Evolutionary conservation across 2,329 filamentous ascomycete species (phyloP).

Genomic region (Neofusicoccum ribis): DNA sequence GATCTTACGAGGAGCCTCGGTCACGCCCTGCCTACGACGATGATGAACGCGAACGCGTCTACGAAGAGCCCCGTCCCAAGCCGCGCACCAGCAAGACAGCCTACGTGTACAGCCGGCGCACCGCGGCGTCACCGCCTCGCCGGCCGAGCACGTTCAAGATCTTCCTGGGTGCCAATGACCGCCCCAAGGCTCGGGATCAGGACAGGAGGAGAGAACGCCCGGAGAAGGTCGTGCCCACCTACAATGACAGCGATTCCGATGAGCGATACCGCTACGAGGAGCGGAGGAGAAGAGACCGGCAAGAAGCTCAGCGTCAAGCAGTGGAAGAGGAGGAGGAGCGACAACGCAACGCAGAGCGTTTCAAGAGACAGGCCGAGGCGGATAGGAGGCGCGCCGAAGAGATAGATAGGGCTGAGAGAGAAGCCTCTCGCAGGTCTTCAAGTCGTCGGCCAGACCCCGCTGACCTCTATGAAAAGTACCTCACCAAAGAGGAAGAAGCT

Average conservation of each 20-base stretch:
- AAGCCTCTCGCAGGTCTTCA: slow-evolving; percentile 23
- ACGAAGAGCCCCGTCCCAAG: slow-evolving; percentile 1
- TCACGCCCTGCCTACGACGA: slow-evolving; percentile 22
- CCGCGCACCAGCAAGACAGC: slow-evolving; percentile 4
- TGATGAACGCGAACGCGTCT: background rate
- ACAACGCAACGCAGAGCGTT: slow-evolving; percentile 40
- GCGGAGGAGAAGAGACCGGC: slow-evolving; percentile 24
- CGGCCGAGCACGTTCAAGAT: background rate
- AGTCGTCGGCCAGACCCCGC: background rate
- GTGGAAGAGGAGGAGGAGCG: slow-evolving; percentile 36
- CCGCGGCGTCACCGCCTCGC: background rate
- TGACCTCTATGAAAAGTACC: slow-evolving; percentile 6
- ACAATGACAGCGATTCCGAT: slow-evolving; percentile 18
- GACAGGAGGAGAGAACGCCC: slow-evolving; percentile 7
- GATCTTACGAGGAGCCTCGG: slow-evolving; percentile 31
- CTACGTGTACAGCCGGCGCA: background rate
- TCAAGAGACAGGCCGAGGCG: slow-evolving; percentile 26
- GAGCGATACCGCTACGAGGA: slow-evolving; percentile 33
- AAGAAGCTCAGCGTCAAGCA: background rate
- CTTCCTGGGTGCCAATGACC: slow-evolving; percentile 18
- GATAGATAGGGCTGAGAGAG: slow-evolving; percentile 11
- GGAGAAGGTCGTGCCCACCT: slow-evolving; percentile 7
- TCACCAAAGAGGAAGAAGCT: background rate
- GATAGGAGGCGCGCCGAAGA: slow-evolving; percentile 19
- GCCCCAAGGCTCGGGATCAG: slow-evolving; percentile 13